These are phyloP conservation scores for Chalciporus chontae DNA, from an alignment of 768 basidiomycete species.

Conservation along the genomic window DNA sequence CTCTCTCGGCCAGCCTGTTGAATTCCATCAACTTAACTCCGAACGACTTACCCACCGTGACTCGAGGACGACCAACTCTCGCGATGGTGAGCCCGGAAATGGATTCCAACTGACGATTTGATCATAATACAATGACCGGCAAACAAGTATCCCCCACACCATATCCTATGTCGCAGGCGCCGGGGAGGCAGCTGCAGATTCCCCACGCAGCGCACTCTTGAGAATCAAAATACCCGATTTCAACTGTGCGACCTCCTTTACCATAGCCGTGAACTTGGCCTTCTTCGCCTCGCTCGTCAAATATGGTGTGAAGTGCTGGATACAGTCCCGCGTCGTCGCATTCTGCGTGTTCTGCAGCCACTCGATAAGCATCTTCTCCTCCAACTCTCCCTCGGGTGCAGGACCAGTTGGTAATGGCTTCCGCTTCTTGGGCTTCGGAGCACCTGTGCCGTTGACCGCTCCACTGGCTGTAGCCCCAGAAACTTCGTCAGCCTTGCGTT, in stretches of 20 bases:
- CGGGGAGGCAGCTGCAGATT: constrained; percentile 23
- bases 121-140: constrained; percentile 18
- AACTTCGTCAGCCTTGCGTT: constrained; percentile 57
- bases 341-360: constrained; percentile 71
- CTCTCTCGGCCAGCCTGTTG: neutral
- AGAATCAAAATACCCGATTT: constrained; percentile 63
- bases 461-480: constrained; percentile 10
- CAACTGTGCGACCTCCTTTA: constrained; percentile 75
- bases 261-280: constrained; percentile 69
- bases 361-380: constrained; percentile 63
- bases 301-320: constrained; percentile 75
- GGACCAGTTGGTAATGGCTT: constrained; percentile 38
- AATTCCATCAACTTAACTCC: neutral
- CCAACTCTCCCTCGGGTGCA: constrained; percentile 54
- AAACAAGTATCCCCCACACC: constrained; percentile 10
- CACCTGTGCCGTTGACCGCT: constrained; percentile 19
- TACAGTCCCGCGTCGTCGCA: constrained; percentile 75
- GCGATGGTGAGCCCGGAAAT: neutral
- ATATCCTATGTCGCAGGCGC: constrained; percentile 24
- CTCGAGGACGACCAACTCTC: neutral
- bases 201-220: constrained; percentile 39
- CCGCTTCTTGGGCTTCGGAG: constrained; percentile 54
- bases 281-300: constrained; percentile 68
- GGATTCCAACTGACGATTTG: constrained; percentile 13
- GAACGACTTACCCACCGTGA: neutral